Percentiles rank a stretch among this genome's conserved stretches.
These are phyloP conservation scores for Heliamphora pulchella DNA, from an alignment of 179 eudicot genomes.

Conservation along the genomic window DNA sequence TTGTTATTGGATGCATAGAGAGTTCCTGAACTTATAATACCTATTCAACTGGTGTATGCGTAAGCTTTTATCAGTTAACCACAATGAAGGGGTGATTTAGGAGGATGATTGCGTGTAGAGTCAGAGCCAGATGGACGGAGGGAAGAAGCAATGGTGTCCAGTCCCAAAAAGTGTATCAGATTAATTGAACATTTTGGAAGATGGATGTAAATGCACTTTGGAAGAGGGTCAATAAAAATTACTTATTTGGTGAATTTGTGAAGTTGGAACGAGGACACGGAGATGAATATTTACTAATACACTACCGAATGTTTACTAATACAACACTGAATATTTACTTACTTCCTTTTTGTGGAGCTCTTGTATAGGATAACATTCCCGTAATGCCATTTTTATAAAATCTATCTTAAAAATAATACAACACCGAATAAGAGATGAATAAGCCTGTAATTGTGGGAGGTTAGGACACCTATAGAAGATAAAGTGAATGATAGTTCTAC, in stretches of 20 bases:
- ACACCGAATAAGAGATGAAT: not conserved
- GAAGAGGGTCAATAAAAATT: not conserved
- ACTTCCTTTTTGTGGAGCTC: too few species aligned
- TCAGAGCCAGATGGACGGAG: constrained; percentile 1
- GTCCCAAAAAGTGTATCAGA: not conserved
- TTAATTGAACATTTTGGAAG: constrained; percentile 1
- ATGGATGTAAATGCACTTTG: not conserved
- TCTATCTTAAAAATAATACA: too few species aligned
- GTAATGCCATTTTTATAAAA: too few species aligned
- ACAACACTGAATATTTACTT: too few species aligned
- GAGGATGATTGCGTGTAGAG: not conserved
- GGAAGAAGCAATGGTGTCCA: not conserved
- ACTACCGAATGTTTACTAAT: too few species aligned
- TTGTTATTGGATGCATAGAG: not conserved
- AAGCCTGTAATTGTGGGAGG: not conserved
- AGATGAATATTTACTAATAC: not conserved
- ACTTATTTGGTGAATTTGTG: not conserved
- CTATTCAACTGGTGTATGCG: too few species aligned
- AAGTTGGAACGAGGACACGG: not conserved
- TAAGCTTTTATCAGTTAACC: not conserved
- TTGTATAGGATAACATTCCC: too few species aligned
- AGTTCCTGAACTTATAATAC: not conserved
- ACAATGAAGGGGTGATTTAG: not conserved
- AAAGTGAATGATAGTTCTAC: too few species aligned
- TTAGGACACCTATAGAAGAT: not conserved